Evolutionary conservation across 768 basidiomycete species (phyloP).

Genomic region (Tricholoma saponaceum): DNA sequence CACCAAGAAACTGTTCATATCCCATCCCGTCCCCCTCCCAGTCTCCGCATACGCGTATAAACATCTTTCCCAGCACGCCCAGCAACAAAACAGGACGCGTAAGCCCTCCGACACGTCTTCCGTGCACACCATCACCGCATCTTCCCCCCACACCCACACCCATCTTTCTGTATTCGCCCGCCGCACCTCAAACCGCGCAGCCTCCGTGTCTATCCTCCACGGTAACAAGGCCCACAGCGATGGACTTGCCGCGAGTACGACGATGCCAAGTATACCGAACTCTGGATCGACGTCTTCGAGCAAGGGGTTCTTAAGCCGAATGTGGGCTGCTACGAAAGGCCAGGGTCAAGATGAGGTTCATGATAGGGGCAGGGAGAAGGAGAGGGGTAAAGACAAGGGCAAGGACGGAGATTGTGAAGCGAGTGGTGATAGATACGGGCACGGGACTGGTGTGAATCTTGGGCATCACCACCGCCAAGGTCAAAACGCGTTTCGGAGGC

Average conservation of each 20-base stretch:
- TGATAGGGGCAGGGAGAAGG: conserved; percentile 18
- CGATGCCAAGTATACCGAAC: conserved; percentile 32
- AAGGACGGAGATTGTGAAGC: neutral
- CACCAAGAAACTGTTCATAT: conserved; percentile 40
- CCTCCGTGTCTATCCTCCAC: conserved; percentile 15
- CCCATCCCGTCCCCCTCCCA: conserved; percentile 20
- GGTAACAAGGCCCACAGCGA: neutral
- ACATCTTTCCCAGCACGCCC: conserved; percentile 27
- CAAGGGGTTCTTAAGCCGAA: conserved; percentile 61
- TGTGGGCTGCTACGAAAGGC: conserved; percentile 61
- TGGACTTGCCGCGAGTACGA: conserved; percentile 29
- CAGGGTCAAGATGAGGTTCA: conserved; percentile 7
- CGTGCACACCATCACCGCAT: conserved; percentile 40
- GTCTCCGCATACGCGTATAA: conserved; percentile 39
- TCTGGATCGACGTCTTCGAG: conserved; percentile 23
- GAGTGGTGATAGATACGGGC: conserved; percentile 8
- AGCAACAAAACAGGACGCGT: conserved; percentile 28
- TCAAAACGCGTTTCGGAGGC: conserved; percentile 25
- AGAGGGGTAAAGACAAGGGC: conserved; percentile 1
- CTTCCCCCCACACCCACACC: conserved; percentile 22
- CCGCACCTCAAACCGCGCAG: conserved; percentile 20
- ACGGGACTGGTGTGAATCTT: conserved; percentile 11
- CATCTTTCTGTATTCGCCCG: conserved; percentile 10
- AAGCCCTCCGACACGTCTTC: conserved; percentile 52
- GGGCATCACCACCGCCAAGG: conserved; percentile 6